Base-by-base conservation (phyloP, 2,329 filamentous ascomycete genomes). In the Cercospora sesami region DNA sequence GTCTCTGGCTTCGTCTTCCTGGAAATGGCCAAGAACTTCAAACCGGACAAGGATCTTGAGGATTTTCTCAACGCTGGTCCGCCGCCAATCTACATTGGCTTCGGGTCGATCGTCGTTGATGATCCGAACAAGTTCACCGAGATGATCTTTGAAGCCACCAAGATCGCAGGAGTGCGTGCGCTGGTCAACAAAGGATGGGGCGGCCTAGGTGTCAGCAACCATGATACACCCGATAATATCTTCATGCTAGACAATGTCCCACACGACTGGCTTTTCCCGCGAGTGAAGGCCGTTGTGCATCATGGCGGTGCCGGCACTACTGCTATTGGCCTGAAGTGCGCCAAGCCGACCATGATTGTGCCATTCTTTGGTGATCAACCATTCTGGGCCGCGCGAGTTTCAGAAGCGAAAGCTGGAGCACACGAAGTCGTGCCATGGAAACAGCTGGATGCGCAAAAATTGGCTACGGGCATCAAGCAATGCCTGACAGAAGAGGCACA, bases 341-440 rank as follows among this genome's bases (percentile, higher is more conserved):
- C 86, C 3, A 87, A 86, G 73, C 91, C 91, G 0, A 92, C 89
- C 5, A 90, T 92, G 86, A 86, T 93, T 28, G 89, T 93, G 1
- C 91, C 91, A 0, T 93, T 93, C 79, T 93, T 93, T 71, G 91
- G 91, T 2, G 91, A 93, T 75, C 91, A 93, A 77, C 86, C 89
- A 60, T 93, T 93, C 75, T 93, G 91, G 91, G 91, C 90, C 2
- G 82, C 83, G 18, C 91, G 91, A 87, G 84, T 93, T 0, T 84
- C 83, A 4, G 86, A 83, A 36, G 84, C 87, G 1, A 85, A 86
- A 28, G 90, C 89, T 0, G 91, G 91, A 0, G 88, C 90, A 0
- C 79, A 81, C 65, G 80, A 85, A 51, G 86, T 89, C 1, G 84
- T 92, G 8, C 90, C 90, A 0, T 91, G 91, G 79, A 92, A 91